Base-by-base conservation (phyloP, 257 asterid genomes). In the Capsicum baccatum region DNA sequence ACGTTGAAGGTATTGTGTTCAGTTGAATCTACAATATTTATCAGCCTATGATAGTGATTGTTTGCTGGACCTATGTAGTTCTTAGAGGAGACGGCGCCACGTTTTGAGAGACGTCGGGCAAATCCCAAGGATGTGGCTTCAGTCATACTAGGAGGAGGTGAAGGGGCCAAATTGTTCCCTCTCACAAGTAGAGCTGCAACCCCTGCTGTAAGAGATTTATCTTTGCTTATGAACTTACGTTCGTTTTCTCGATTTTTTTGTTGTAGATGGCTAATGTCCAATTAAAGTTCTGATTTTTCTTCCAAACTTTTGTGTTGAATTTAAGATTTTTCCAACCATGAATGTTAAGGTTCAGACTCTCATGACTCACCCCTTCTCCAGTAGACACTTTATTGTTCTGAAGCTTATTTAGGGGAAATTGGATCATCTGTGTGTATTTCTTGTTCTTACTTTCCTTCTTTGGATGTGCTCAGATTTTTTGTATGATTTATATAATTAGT, bases 71-170 rank as follows among this genome's bases (percentile, higher is more conserved):
- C 60, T 60, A 14, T 81, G n/a, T 88, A 97, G 99, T 91, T 92
- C 2, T 83, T 91, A 21, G 83, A 85, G 62, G 86, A 85, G 62
- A 85, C 92, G 4, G 86, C 92, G 6, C 95, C 97, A 10, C 81
- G 33, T 64, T 50, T 90, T 9, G 97, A 90, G 89, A 92, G 94
- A 81, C 92, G 84, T 57, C 89, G 92, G 90, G 99, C 90, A 4
- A 85, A 93, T 64, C 98, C 99, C 0, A 94, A 95, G 64, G 94
- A 94, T 86, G 99, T 97, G 88, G 99, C 97, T 62, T 97, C 98
- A 15, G 92, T 97, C 83, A 95, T 97, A 63, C 92, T 97, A 44
- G 99, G 99, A 86, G 99, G 99, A 68, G 99, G 99, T 5, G 88
- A 97, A 1, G 99, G 99, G 44, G 60, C 91, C 1, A 95, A 94